Conservation (phyloP, 2,329 filamentous ascomycete species). For the Pseudogymnoascus sp. region DNA sequence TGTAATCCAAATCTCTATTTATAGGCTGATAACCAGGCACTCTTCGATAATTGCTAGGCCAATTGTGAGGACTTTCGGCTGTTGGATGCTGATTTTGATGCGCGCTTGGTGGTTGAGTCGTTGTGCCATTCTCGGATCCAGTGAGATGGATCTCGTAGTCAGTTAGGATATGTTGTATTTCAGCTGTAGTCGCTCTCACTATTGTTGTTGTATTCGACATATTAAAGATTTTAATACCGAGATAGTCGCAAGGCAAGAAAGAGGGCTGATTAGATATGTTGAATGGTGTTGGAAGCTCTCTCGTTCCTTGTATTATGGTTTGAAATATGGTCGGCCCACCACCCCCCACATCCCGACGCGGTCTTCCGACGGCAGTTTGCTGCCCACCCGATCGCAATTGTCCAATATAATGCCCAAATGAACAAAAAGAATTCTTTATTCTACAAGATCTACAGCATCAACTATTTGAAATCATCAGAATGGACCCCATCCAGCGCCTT, state of each 20-base stretch:
- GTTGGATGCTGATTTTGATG: background rate
- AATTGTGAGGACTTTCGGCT: constrained; percentile 29
- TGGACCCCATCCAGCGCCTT: constrained; percentile 21
- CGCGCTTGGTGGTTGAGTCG: background rate
- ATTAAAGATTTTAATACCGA: background rate
- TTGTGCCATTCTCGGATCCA: constrained; percentile 16
- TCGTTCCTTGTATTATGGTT: background rate
- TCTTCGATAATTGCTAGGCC: constrained; percentile 39
- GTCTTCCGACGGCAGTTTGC: background rate
- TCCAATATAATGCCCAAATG: background rate
- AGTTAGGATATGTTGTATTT: constrained; percentile 22
- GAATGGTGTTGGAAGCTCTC: background rate
- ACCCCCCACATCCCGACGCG: background rate
- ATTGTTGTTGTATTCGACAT: background rate
- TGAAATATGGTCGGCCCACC: background rate
- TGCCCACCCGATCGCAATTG: background rate
- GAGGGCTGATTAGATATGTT: background rate
- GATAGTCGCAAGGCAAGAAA: background rate
- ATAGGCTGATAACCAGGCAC: constrained; percentile 39
- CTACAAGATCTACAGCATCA: background rate
- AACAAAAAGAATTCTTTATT: background rate
- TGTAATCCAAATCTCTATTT: constrained; percentile 34
- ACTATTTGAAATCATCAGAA: background rate
- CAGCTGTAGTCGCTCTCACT: background rate
- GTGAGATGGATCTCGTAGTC: constrained; percentile 41